phyloP scores from a whole-genome alignment of 164 flowering plant genomes.

The Liquidambar formosana region DNA sequence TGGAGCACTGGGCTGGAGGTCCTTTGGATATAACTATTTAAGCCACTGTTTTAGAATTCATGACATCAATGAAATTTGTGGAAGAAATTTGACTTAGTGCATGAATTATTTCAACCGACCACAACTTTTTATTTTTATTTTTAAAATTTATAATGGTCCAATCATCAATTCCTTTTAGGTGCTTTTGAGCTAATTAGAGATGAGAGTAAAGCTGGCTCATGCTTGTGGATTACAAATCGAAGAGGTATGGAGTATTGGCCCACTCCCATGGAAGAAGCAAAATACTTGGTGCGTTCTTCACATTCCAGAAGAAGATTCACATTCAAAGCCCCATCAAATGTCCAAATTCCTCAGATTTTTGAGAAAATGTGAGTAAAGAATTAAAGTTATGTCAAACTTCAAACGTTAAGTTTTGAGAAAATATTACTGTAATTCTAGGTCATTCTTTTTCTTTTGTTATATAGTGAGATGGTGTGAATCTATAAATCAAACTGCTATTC shows the following conservation, averaged over 20 bases:
- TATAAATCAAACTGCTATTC: too few species aligned
- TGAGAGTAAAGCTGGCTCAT: conserved; percentile 85
- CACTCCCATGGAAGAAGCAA: conserved; percentile 74
- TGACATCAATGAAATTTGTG: too few species aligned
- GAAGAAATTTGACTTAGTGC: too few species aligned
- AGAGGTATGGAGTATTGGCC: conserved; percentile 98
- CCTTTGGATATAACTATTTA: too few species aligned
- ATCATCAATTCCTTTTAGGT: conserved; percentile 38
- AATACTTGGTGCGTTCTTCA: conserved; percentile 48
- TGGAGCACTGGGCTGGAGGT: too few species aligned
- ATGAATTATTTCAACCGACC: too few species aligned
- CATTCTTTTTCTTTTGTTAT: too few species aligned
- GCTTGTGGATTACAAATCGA: conserved; percentile 91
- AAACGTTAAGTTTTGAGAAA: not conserved
- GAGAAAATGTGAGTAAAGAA: conserved; percentile 70
- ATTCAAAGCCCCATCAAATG: conserved; percentile 17
- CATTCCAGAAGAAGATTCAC: conserved; percentile 36
- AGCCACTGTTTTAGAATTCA: too few species aligned
- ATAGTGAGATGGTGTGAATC: too few species aligned
- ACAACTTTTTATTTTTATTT: too few species aligned
- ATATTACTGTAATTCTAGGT: too few species aligned
- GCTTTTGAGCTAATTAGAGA: conserved; percentile 85
- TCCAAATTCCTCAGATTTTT: conserved; percentile 68
- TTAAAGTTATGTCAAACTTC: conserved; percentile 15
- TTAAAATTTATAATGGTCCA: conserved; percentile 4